Evolutionary conservation across 805 yeast species (phyloP).

Genomic region (Pichia scutulata): DNA sequence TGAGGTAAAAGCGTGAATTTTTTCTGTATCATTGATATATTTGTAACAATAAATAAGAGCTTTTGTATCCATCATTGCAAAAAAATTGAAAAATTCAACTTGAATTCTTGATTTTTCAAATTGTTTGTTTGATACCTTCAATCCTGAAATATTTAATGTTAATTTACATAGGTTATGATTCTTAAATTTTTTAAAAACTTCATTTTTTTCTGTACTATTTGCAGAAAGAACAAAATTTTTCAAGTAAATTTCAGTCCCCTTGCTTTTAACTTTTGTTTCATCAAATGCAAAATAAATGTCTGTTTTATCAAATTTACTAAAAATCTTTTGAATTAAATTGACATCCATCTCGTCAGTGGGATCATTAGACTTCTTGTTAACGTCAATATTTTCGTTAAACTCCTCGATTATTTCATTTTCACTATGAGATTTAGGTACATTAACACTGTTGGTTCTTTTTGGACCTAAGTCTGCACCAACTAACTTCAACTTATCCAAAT

Average conservation of each 20-base stretch:
- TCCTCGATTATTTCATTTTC: neutral
- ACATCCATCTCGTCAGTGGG: neutral
- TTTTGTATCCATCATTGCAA: slow-evolving; percentile 10
- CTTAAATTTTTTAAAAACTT: slow-evolving; percentile 3
- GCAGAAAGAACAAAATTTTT: slow-evolving; percentile 11
- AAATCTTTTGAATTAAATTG: neutral
- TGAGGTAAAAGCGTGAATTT: slow-evolving; percentile 8
- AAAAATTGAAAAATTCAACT: slow-evolving; percentile 13
- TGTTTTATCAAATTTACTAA: slow-evolving; percentile 4
- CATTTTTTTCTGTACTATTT: slow-evolving; percentile 5
- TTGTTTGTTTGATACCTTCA: neutral
- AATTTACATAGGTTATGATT: slow-evolving; percentile 7
- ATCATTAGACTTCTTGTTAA: neutral
- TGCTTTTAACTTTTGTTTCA: slow-evolving; percentile 1
- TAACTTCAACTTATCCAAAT: slow-evolving; percentile 3
- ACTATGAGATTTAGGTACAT: neutral
- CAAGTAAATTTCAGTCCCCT: neutral
- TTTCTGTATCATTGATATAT: slow-evolving; percentile 9
- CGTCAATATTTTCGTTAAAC: neutral
- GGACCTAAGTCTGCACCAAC: neutral
- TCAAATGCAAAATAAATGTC: slow-evolving; percentile 13
- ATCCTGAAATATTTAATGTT: slow-evolving; percentile 10
- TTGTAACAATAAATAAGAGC: slow-evolving; percentile 4
- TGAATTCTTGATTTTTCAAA: slow-evolving; percentile 4
- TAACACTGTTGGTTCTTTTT: neutral